These are phyloP conservation scores for Canavalia ensiformis DNA, from an alignment of 306 rosid species.

Conservation along the genomic window DNA sequence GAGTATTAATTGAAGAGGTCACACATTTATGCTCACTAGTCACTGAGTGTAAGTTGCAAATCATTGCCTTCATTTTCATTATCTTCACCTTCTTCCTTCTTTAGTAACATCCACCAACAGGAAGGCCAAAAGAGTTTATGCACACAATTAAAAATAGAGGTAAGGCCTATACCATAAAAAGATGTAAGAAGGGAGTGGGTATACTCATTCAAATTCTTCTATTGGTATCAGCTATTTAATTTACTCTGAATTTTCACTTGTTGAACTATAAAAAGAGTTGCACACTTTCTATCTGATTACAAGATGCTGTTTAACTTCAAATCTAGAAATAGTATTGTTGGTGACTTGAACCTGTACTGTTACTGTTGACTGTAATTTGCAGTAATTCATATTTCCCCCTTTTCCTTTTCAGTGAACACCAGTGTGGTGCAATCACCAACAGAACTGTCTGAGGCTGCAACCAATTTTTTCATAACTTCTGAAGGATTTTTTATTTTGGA, in stretches of 20 bases:
- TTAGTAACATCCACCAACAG: conserved; percentile 23
- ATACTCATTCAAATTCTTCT: conserved; percentile 27
- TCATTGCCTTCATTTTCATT: conserved; percentile 32
- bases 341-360: not conserved
- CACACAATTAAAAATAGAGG: conserved; percentile 15
- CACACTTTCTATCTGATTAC: conserved; percentile 36
- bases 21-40: conserved; percentile 72
- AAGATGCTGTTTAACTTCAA: conserved; percentile 33
- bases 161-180: conserved; percentile 23
- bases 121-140: conserved; percentile 40
- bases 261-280: conserved; percentile 10
- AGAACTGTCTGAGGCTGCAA: conserved; percentile 70
- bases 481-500: conserved; percentile 86
- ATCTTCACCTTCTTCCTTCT: conserved; percentile 15
- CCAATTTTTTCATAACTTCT: conserved; percentile 68
- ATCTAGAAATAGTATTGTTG: conserved; percentile 18
- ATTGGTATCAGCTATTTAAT: conserved; percentile 23
- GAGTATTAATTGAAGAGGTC: conserved; percentile 79
- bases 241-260: conserved; percentile 32
- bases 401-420: conserved; percentile 68
- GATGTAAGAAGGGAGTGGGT: conserved; percentile 29
- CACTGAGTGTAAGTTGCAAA: conserved; percentile 76
- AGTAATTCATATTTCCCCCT: conserved; percentile 41
- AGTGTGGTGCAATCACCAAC: conserved; percentile 61
- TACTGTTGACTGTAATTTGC: conserved; percentile 47